A percentile compares a stretch with the other conserved stretches of the same genome.
phyloP scores from a whole-genome alignment of 495 filamentous ascomycete species.

The Beverwykella pulmonaria region DNA sequence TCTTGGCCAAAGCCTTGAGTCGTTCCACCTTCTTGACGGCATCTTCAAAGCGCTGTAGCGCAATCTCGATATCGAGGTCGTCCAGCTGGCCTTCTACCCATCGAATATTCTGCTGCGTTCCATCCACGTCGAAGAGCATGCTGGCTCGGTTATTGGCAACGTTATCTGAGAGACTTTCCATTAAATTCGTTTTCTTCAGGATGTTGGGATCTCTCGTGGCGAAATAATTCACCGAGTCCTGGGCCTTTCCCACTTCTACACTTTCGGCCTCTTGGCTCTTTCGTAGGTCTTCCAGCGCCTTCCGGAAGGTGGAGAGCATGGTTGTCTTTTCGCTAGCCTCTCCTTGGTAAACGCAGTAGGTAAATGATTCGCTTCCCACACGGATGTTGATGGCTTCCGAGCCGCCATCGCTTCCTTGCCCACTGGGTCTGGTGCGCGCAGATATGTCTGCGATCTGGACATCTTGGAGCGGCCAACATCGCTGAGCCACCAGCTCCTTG shows the following conservation, averaged over 20 bases:
- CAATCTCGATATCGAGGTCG: slow-evolving; percentile 93
- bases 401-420: slow-evolving; percentile 57
- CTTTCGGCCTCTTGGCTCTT: slow-evolving; percentile 80
- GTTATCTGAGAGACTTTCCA: slow-evolving; percentile 68
- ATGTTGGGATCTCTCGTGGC: slow-evolving; percentile 69
- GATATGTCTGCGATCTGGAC: slow-evolving; percentile 89
- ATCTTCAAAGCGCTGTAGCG: slow-evolving; percentile 84
- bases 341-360: slow-evolving; percentile 75
- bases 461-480: slow-evolving; percentile 92
- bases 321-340: slow-evolving; percentile 74
- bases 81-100: slow-evolving; percentile 96
- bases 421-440: slow-evolving; percentile 56
- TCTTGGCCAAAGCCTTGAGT: slow-evolving; percentile 72
- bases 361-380: slow-evolving; percentile 87
- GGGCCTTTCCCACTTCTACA: slow-evolving; percentile 73
- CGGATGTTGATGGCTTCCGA: slow-evolving; percentile 88
- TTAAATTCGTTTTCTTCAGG: slow-evolving; percentile 70
- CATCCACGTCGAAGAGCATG: slow-evolving; percentile 91
- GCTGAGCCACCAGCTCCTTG: slow-evolving; percentile 82
- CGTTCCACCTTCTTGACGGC: slow-evolving; percentile 82
- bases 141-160: slow-evolving; percentile 61
- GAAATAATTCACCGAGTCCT: slow-evolving; percentile 82
- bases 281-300: slow-evolving; percentile 86
- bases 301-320: slow-evolving; percentile 83
- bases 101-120: slow-evolving; percentile 90